Percentiles rank a stretch among this genome's conserved stretches.
Conservation (phyloP, 371 early-diverging fungal species). For the Mortierella sp. region DNA sequence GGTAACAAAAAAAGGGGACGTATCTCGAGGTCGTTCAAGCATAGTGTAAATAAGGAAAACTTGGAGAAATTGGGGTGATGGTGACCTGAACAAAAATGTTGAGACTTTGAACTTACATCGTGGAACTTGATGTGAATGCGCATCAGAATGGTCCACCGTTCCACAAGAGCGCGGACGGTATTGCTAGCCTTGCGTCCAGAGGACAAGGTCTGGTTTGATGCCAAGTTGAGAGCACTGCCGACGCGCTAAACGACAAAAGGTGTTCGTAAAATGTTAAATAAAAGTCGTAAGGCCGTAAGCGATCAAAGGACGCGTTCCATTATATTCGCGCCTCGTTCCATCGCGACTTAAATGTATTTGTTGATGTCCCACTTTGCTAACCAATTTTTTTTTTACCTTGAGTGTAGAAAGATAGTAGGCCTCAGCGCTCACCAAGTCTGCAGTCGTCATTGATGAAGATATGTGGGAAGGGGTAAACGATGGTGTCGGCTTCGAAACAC, state of each 20-base stretch:
- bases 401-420: constrained; percentile 39
- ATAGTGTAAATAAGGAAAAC: background rate
- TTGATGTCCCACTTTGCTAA: background rate
- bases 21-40: too few relatives aligned
- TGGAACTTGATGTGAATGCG: constrained; percentile 44
- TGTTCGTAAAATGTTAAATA: background rate
- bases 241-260: constrained; percentile 24
- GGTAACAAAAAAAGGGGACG: too few relatives aligned
- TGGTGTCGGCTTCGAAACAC: constrained; percentile 1
- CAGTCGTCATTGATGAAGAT: constrained; percentile 21
- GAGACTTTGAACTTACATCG: constrained; percentile 23
- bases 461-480: background rate
- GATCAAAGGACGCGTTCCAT: background rate
- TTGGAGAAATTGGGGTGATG: background rate
- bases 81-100: background rate
- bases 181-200: constrained; percentile 34
- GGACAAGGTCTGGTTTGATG: constrained; percentile 19
- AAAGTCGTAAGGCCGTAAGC: background rate
- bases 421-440: constrained; percentile 37
- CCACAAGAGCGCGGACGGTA: constrained; percentile 32
- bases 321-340: background rate
- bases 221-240: constrained; percentile 42
- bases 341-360: background rate
- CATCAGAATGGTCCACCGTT: constrained; percentile 44
- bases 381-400: constrained; percentile 17